Evolutionary conservation across 2,329 filamentous ascomycete genomes (phyloP).

Genomic region (Alternaria viburni): DNA sequence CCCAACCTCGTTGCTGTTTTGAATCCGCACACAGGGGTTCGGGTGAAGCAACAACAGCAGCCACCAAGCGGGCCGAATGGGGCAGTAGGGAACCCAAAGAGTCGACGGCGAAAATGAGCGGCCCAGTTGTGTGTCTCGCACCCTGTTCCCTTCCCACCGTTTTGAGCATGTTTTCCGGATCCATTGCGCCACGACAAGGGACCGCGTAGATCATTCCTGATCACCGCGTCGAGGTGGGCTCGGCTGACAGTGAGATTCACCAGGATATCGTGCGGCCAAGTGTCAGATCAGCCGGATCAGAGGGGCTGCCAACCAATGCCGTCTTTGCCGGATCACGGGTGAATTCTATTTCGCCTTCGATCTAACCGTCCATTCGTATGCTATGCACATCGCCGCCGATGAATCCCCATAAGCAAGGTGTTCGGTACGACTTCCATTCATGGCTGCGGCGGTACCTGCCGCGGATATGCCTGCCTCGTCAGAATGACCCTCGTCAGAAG

Average conservation of each 20-base stretch:
- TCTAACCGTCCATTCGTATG: conserved; percentile 15
- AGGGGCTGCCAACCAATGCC: conserved; percentile 18
- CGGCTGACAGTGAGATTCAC: conserved; percentile 36
- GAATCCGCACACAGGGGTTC: conserved; percentile 3
- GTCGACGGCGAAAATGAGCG: conserved; percentile 20
- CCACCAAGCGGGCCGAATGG: conserved; percentile 15
- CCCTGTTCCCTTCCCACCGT: conserved; percentile 36
- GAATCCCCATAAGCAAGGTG: conserved; percentile 28
- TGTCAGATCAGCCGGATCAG: conserved; percentile 46
- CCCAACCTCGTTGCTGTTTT: neutral
- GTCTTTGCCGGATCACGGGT: conserved; percentile 18
- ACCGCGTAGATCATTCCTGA: conserved; percentile 42
- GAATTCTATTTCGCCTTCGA: conserved; percentile 9
- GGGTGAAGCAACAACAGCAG: conserved; percentile 3
- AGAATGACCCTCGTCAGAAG: neutral
- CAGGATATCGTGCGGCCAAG: conserved; percentile 32
- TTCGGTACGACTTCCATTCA: conserved; percentile 25
- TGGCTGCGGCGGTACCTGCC: conserved; percentile 4
- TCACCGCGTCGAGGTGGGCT: conserved; percentile 34
- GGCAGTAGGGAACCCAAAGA: conserved; percentile 9
- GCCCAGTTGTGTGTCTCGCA: conserved; percentile 16
- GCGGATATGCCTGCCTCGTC: neutral
- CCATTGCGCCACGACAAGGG: conserved; percentile 41
- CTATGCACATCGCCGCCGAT: conserved; percentile 20
- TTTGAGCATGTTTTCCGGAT: conserved; percentile 42